Conservation (phyloP, 768 basidiomycete genomes). For the Coprinellus aureogranulatus region DNA sequence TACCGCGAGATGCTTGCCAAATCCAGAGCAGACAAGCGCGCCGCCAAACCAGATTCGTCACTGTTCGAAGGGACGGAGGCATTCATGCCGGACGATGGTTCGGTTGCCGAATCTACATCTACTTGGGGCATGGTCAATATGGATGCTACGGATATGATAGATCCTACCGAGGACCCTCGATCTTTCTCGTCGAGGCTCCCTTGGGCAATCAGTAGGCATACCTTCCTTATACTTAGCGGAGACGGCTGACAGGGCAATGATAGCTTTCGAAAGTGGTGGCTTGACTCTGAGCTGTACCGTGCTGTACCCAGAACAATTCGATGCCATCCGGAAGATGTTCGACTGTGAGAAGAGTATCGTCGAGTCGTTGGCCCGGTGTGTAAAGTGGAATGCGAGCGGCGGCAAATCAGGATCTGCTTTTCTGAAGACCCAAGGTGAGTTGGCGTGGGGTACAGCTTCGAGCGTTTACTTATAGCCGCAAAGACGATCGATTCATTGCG, state of each 20-base stretch:
- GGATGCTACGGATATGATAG: slow-evolving; percentile 59
- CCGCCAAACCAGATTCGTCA: slow-evolving; percentile 50
- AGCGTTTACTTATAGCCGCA: background rate
- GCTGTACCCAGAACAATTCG: slow-evolving; percentile 95
- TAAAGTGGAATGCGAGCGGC: slow-evolving; percentile 94
- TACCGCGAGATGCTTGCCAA: slow-evolving; percentile 78
- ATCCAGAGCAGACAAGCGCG: slow-evolving; percentile 75
- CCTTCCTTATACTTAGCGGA: slow-evolving; percentile 2
- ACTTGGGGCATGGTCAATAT: slow-evolving; percentile 93
- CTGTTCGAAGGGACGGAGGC: slow-evolving; percentile 68
- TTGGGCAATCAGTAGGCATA: slow-evolving; percentile 72
- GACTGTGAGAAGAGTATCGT: slow-evolving; percentile 94
- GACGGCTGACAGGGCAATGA: background rate
- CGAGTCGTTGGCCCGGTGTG: slow-evolving; percentile 88
- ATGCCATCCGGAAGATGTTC: slow-evolving; percentile 86
- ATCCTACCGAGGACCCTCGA: slow-evolving; percentile 74
- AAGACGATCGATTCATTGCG: slow-evolving; percentile 97
- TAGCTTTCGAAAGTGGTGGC: slow-evolving; percentile 88
- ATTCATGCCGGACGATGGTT: slow-evolving; percentile 91
- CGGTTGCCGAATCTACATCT: slow-evolving; percentile 77
- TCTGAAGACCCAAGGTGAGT: slow-evolving; percentile 85
- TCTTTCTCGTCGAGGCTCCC: slow-evolving; percentile 76
- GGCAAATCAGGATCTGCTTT: slow-evolving; percentile 98
- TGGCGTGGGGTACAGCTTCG: slow-evolving; percentile 3
- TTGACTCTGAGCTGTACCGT: slow-evolving; percentile 91